Conservation (phyloP, 768 basidiomycete genomes). For the Trichaptum fuscoviolaceum region DNA sequence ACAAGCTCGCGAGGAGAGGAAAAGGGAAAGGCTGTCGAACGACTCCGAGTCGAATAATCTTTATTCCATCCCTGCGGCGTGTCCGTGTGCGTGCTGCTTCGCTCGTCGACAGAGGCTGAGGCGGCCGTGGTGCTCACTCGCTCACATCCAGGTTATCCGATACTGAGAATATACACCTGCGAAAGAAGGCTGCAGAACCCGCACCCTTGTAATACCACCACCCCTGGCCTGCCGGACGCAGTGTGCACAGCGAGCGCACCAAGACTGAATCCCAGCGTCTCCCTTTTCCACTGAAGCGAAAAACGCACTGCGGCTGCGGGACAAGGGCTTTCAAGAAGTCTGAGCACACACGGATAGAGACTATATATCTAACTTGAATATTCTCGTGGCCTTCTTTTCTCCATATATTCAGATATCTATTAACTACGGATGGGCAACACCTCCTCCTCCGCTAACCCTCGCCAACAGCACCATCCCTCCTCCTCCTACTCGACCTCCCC, state of each 20-base stretch:
- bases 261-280: no score
- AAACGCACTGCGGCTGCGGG: no score
- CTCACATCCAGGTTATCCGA: neutral
- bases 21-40: neutral
- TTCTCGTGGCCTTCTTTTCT: neutral
- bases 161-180: no score
- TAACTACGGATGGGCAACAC: conserved; percentile 12
- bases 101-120: neutral
- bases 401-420: neutral
- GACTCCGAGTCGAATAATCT: neutral
- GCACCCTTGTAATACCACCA: no score
- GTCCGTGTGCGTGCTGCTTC: neutral
- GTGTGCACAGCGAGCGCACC: no score
- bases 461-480: neutral
- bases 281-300: no score
- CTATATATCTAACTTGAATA: neutral
- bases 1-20: neutral
- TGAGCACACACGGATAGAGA: no score
- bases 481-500: conserved; percentile 1
- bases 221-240: no score
- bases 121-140: neutral
- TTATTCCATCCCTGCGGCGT: neutral
- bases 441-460: conserved; percentile 8
- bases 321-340: no score
- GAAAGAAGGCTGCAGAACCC: no score